Percentiles rank a stretch among this genome's conserved stretches.
Evolutionary conservation across 768 basidiomycete genomes (phyloP).

Genomic region (Mycena chlorophos): DNA sequence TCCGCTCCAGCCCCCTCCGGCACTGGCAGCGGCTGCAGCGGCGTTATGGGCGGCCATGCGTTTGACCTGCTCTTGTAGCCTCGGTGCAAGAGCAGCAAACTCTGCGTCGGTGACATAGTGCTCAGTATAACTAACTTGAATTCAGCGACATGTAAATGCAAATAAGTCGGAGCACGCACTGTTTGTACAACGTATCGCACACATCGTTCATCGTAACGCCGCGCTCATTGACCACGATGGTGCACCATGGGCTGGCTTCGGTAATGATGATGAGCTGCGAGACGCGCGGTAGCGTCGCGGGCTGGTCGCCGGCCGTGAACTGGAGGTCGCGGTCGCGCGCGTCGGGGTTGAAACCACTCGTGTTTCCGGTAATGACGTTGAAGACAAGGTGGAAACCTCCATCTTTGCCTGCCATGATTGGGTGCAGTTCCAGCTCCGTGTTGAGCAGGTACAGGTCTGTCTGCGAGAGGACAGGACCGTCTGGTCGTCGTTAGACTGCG

Average conservation of each 20-base stretch:
- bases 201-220: slow-evolving; percentile 80
- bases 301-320: slow-evolving; percentile 55
- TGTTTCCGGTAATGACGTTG: slow-evolving; percentile 68
- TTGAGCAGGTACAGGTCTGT: slow-evolving; percentile 81
- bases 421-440: slow-evolving; percentile 69
- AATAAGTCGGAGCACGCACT: slow-evolving; percentile 57
- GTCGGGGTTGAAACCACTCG: slow-evolving; percentile 61
- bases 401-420: slow-evolving; percentile 59
- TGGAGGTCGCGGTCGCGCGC: slow-evolving; percentile 60
- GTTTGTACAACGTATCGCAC: slow-evolving; percentile 70
- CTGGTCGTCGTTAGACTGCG: slow-evolving; percentile 33
- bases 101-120: slow-evolving; percentile 67
- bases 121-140: slow-evolving; percentile 61
- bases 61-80: slow-evolving; percentile 72
- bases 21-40: slow-evolving; percentile 29
- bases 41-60: slow-evolving; percentile 51
- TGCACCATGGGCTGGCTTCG: slow-evolving; percentile 73
- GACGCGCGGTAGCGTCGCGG: slow-evolving; percentile 69
- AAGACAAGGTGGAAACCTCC: slow-evolving; percentile 64
- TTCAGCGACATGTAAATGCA: background rate
- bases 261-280: slow-evolving; percentile 59
- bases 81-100: slow-evolving; percentile 56
- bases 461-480: slow-evolving; percentile 77
- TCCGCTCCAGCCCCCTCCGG: slow-evolving; percentile 28
- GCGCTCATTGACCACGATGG: slow-evolving; percentile 64